Evolutionary conservation across 495 filamentous ascomycete genomes (phyloP).

Genomic region (Neurospora tetrasperma): DNA sequence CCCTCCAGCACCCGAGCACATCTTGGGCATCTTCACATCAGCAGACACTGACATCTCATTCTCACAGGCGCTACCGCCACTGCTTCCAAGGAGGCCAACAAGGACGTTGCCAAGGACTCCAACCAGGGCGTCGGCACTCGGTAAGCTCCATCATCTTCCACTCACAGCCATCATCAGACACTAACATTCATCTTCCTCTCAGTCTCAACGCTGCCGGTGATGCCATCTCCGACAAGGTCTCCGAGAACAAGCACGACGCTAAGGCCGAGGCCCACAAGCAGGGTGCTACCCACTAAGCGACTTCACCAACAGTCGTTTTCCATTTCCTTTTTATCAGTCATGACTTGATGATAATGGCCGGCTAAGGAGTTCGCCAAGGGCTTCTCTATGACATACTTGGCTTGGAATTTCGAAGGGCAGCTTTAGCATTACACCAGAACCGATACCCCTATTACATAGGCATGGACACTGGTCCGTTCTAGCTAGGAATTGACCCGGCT

Average conservation of each 20-base stretch:
- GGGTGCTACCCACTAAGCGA: constrained; percentile 42
- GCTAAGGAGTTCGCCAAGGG: neutral
- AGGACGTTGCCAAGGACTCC: constrained; percentile 51
- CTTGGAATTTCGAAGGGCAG: neutral
- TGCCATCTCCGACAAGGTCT: constrained; percentile 46
- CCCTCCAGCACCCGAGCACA: neutral
- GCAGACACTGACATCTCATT: neutral
- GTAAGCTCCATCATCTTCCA: constrained; percentile 21
- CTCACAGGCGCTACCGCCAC: constrained; percentile 23
- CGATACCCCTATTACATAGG: constrained; percentile 1
- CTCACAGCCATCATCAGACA: neutral
- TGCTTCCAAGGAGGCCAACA: constrained; percentile 58
- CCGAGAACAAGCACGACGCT: constrained; percentile 44
- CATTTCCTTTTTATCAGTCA: neutral
- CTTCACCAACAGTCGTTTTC: neutral
- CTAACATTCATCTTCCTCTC: constrained; percentile 7
- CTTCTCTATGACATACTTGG: neutral
- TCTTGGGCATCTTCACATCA: constrained; percentile 1
- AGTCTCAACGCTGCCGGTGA: constrained; percentile 46
- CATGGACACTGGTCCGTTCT: neutral
- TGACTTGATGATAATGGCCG: neutral
- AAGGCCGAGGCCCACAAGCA: constrained; percentile 49
- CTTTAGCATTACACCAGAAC: neutral
- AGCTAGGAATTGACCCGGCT: neutral
- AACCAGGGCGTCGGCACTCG: constrained; percentile 40